A percentile compares a stretch with the other conserved stretches of the same genome.
phyloP scores from a whole-genome alignment of 2,329 filamentous ascomycete species.

The Furcasterigmium furcatum region DNA sequence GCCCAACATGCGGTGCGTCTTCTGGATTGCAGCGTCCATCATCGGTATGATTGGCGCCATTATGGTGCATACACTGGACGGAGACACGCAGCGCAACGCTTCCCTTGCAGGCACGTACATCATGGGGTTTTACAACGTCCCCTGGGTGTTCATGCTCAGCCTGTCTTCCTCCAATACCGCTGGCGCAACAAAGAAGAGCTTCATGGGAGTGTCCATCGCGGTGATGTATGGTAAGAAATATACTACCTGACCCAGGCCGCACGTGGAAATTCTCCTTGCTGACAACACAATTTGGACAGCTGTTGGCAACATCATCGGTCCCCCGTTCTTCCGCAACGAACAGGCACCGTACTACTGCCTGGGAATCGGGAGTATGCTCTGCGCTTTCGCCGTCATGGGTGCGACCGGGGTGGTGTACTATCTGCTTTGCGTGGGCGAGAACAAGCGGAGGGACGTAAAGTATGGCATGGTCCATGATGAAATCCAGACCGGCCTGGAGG shows the following conservation, averaged over 20 bases:
- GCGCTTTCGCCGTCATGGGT: slow-evolving; percentile 19
- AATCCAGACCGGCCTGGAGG: slow-evolving; percentile 7
- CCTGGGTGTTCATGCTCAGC: slow-evolving; percentile 23
- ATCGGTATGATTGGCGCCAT: slow-evolving; percentile 19
- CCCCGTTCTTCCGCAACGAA: slow-evolving; percentile 20
- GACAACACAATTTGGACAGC: no score
- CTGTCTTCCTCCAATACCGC: slow-evolving; percentile 23
- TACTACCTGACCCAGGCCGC: no score
- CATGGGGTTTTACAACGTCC: slow-evolving; percentile 29
- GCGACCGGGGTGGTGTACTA: slow-evolving; percentile 16
- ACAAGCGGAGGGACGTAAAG: slow-evolving; percentile 14
- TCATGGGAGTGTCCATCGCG: slow-evolving; percentile 22
- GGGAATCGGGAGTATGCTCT: slow-evolving; percentile 21
- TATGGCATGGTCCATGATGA: slow-evolving; percentile 7
- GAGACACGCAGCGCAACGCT: slow-evolving; percentile 12
- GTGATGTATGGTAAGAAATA: slow-evolving; percentile 16
- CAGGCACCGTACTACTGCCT: slow-evolving; percentile 22
- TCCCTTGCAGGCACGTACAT: slow-evolving; percentile 25
- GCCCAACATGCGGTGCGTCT: slow-evolving; percentile 22
- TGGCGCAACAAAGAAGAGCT: slow-evolving; percentile 25
- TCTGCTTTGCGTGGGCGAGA: slow-evolving; percentile 16
- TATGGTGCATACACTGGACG: slow-evolving; percentile 19
- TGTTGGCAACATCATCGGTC: slow-evolving; percentile 24
- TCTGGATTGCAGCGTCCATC: slow-evolving; percentile 20
- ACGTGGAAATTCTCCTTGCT: no score